Evolutionary conservation across 495 filamentous ascomycete species (phyloP).

Genomic region (Neurospora sp.): DNA sequence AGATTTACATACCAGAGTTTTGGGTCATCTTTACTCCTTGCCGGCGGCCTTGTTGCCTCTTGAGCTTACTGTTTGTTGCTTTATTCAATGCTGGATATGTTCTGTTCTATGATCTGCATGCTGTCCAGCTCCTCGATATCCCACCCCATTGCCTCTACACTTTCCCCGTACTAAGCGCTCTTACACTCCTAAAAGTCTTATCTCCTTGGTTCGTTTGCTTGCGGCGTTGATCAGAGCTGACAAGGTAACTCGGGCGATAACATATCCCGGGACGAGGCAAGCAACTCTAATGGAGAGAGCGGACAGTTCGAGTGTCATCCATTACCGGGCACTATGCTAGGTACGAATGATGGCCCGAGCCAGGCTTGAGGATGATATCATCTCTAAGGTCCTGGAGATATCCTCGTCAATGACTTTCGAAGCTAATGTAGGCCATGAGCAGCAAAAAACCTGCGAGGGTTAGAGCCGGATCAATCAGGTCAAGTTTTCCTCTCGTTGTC

Average conservation of each 20-base stretch:
- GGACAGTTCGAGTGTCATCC: background rate
- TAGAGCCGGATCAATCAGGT: background rate
- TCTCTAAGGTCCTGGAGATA: background rate
- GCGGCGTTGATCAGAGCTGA: background rate
- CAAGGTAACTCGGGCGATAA: background rate
- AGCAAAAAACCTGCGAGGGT: background rate
- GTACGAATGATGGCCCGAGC: background rate
- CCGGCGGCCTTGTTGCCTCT: background rate
- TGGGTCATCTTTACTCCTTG: background rate
- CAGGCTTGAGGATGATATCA: background rate
- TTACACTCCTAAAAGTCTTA: background rate
- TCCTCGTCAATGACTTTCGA: background rate
- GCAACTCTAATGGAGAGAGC: background rate
- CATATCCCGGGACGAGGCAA: background rate
- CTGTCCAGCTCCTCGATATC: background rate
- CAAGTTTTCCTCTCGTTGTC: background rate
- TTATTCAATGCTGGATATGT: background rate
- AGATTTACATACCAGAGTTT: background rate
- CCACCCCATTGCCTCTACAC: background rate
- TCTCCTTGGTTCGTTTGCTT: background rate
- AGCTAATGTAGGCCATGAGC: background rate
- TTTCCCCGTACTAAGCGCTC: background rate
- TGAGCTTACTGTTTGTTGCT: background rate
- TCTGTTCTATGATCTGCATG: background rate
- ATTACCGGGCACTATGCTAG: background rate